Evolutionary conservation across 1,284 basidiomycete genomes (phyloP).

Genomic region (Marasmius tenuissimus): DNA sequence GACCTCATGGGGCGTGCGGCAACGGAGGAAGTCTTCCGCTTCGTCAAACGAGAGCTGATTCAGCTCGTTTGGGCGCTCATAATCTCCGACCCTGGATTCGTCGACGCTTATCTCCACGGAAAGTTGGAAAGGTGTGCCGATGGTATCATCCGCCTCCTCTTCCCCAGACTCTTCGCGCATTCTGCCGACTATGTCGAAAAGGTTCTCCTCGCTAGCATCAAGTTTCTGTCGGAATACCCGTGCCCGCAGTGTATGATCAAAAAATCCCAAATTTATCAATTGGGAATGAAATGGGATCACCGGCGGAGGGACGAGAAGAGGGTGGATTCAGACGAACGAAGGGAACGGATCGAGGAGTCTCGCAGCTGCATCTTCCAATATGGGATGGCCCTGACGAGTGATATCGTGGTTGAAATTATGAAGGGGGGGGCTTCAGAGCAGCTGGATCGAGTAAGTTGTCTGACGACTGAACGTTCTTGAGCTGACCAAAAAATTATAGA

Average conservation of each 20-base stretch:
- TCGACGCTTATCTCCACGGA: not conserved
- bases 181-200: conserved; percentile 3
- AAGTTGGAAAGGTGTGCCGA: not conserved
- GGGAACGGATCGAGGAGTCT: not conserved
- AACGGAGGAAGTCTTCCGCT: not conserved
- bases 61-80: not conserved
- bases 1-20: not conserved
- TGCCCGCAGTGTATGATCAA: not conserved
- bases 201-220: not conserved
- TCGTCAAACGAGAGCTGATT: not conserved
- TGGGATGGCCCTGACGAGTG: not conserved
- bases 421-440: not conserved
- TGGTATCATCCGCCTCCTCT: not conserved
- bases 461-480: not conserved
- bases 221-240: not conserved
- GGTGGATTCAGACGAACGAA: not conserved
- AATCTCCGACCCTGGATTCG: not conserved
- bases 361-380: not conserved
- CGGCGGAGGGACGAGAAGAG: not conserved
- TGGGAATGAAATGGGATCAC: not conserved
- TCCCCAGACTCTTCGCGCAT: not conserved
- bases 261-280: not conserved
- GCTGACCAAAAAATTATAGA: not conserved
- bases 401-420: not conserved
- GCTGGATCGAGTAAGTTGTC: not conserved